Evolutionary conservation across 2,329 filamentous ascomycete species (phyloP).

Genomic region (Pyricularia grisea): DNA sequence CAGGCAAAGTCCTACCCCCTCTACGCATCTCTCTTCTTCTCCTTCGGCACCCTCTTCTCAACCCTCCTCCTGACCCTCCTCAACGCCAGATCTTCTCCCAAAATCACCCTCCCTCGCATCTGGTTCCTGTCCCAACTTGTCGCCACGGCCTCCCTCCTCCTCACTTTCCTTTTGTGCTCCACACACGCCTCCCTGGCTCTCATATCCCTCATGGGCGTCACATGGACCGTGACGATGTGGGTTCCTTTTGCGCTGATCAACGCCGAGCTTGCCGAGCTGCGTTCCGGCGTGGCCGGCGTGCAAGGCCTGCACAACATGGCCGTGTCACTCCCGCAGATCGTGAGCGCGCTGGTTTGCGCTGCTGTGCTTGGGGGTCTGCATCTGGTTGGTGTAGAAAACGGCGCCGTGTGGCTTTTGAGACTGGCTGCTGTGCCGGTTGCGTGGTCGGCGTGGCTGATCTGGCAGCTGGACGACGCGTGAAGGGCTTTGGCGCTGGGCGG

Average conservation of each 20-base stretch:
- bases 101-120: neutral
- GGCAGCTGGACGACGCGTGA: too few species aligned
- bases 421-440: too few species aligned
- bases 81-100: neutral
- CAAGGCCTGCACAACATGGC: slow-evolving; percentile 1
- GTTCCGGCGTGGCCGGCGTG: neutral
- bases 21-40: neutral
- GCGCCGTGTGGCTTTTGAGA: too few species aligned
- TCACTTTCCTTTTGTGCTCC: neutral
- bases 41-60: neutral
- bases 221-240: neutral
- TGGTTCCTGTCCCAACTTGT: neutral
- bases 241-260: neutral
- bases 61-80: neutral
- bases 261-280: neutral
- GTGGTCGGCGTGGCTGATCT: too few species aligned
- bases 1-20: neutral
- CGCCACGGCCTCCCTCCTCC: neutral
- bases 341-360: neutral
- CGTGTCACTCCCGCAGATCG: neutral
- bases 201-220: neutral
- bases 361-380: neutral
- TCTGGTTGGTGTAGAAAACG: too few species aligned
- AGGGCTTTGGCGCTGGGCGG: too few species aligned
- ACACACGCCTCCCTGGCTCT: neutral